Evolutionary conservation across 306 rosid genomes (phyloP), one percentile per base, ranked within the genome.

Genomic region (Prunus mume): DNA sequence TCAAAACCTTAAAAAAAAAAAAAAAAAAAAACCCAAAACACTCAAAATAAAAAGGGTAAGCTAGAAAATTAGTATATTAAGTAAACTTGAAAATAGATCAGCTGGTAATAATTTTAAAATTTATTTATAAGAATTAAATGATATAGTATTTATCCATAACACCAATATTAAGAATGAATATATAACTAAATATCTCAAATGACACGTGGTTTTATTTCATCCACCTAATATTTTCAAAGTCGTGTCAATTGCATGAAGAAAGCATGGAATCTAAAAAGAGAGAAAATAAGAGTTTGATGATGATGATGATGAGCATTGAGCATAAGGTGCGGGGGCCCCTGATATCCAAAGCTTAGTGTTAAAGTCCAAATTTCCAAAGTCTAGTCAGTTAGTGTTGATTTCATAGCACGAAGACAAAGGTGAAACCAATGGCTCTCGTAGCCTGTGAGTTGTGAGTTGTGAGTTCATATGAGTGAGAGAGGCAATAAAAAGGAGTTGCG

Each of bases 371-470:
- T 45, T 38, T 25, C n/a, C 19, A 5, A 25, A 60, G 77, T 25
- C 28, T 18, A 43, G 58, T 43, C 77, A 11, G 68, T 5, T 15
- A 20, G 28, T 18, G 17, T 68, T 17, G 30, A 45, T 57, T 60
- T 19, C 46, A 19, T 12, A 56, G 24, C 25, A 12, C 45, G 7
- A n/a, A 17, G 41, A 22, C 30, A 62, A 71, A 43, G 51, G 25
- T 17, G 69, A 73, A 82, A 76, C 57, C 78, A 46, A 56, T 65
- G 85, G 81, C 60, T 66, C 73, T 27, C 25, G 18, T 10, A 17
- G 43, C 14, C 15, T 65, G 67, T 12, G 50, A 24, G 32, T 0
- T 65, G 67, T 12, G 50, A 24, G 30, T 0, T 25, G 56, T 52
- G 77, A 78, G 32, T 52, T 12, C 17, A 9, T 69, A 9, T 69